Base-by-base conservation (phyloP, 2,329 filamentous ascomycete genomes). In the Scedosporium aurantiacum region DNA sequence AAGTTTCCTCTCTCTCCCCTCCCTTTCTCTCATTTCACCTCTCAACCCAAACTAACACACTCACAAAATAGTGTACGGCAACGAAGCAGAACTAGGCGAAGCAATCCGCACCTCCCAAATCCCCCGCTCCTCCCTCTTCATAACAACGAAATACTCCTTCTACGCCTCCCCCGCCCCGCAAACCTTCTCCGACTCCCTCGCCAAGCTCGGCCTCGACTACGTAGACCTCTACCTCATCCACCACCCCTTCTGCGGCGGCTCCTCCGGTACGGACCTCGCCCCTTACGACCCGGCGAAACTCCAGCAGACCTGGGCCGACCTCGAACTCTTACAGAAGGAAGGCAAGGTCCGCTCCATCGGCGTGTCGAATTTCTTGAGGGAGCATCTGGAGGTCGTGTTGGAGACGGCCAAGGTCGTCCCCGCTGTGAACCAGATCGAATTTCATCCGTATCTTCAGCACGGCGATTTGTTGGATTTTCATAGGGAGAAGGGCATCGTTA, bases 391-490 rank as follows among this genome's bases (percentile, higher is more conserved):
- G 69, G 68, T 74, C 2, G 69, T 86, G 50, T 74, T 87, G 2
- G 70, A 79, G 69, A 83, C 84, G 4, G 85, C 85, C 58, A 81
- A 79, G 66, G 71, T 88, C 63, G 70, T 76, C 2, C 90, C 90
- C 0, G 85, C 82, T 5, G 81, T 89, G 64, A 92, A 93, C 75
- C 89, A 94, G 78, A 88, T 93, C 69, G 89, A 93, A 76, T 86
- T 83, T 68, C 88, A 94, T 73, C 88, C 89, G 0, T 90, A 90
- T 70, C 77, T 89, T 59, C 86, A 88, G 72, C 86, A 88, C 70
- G 78, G 77, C 5, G 76, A 79, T 62, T 75, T 89, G 12, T 61
- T 88, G 37, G 72, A 76, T 16, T 89, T 82, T 72, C 81, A 80
- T 70, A 78, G 77, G 66, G 71, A 79, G 67, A 74, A 86, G 67